Evolutionary conservation across 2,329 filamentous ascomycete genomes (phyloP), one percentile per base, ranked within the genome.

Genomic region (Trichoderma breve): DNA sequence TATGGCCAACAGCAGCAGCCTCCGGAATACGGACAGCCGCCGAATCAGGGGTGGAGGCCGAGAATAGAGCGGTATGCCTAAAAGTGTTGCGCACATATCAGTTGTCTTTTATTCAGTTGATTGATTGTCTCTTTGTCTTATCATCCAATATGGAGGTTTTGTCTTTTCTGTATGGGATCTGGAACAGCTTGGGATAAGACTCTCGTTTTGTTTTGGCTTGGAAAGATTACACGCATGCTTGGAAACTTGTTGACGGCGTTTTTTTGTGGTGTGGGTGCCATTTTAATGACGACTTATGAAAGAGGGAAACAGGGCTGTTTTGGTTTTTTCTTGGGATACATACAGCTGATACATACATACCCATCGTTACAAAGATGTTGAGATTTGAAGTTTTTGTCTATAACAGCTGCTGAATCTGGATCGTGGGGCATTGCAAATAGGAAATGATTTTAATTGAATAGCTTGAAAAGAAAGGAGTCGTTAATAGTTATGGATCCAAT

Each of bases 51-150:
- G 71, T 51, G 66, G 66, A 61, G 67, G 47, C 74, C 77, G 7
- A 73, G 72, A 34, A 78, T 77, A 68, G 76, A 77, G 76, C 77
- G 79, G 74, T 80, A 80, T 72, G 79, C 79, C 71, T 80, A 58
- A 71, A 28, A 34, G 34, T 12, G 12, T 6, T 53, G 47, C 9
- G 11, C 21, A n/a, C 15, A 51, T 24, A 53, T 24, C 47, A 2
- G 9, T 30, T 6, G 12, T 28, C 47, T 26, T 18, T 70, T 26
- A 24, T 21, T n/a, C 26, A 7, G 15, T 26, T 57, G 36, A 24
- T 30, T 15, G 24, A 51, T 18, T 61, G 14, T 63, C 57, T 21
- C 3, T 36, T 36, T 14, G 43, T 65, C 14, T 8, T 28, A 47
- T 51, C 21, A 11, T 32, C 30, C 14, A 21, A n/a, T 7, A 26